These are phyloP conservation scores for Fusarium drepaniforme DNA, from an alignment of 2,329 filamentous ascomycete species.

Conservation along the genomic window DNA sequence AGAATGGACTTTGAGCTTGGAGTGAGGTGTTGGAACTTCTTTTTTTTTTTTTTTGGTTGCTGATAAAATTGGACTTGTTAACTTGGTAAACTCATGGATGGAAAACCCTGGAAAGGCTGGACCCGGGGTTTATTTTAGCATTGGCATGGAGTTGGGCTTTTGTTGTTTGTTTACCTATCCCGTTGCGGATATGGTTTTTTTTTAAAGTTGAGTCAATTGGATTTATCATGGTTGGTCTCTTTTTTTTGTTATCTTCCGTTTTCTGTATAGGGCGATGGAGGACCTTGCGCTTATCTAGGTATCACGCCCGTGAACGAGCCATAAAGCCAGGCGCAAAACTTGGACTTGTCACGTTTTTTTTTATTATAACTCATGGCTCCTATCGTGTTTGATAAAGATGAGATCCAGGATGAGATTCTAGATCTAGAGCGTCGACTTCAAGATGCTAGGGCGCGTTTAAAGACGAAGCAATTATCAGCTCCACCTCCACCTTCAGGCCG, in stretches of 20 bases:
- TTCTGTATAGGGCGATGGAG: constrained; percentile 14
- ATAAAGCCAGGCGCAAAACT: constrained; percentile 6
- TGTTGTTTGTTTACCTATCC: not conserved
- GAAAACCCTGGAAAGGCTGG: constrained; percentile 1
- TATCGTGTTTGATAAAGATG: constrained; percentile 32
- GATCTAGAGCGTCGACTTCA: constrained; percentile 67
- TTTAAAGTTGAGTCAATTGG: constrained; percentile 19
- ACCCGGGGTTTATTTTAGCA: constrained; percentile 17
- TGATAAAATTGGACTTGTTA: constrained; percentile 21
- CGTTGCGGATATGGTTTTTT: constrained; percentile 17
- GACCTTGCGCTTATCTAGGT: constrained; percentile 35
- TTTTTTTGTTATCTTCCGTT: constrained; percentile 29
- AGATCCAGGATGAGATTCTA: constrained; percentile 67
- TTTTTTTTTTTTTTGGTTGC: constrained; percentile 9
- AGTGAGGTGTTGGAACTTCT: constrained; percentile 33
- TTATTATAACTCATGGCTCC: constrained; percentile 42
- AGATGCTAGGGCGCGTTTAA: constrained; percentile 59
- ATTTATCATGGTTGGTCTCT: constrained; percentile 31
- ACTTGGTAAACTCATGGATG: not conserved
- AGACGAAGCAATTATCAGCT: constrained; percentile 36
- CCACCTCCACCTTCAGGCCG: constrained; percentile 24
- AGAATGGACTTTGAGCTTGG: constrained; percentile 14
- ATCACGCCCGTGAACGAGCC: constrained; percentile 9
- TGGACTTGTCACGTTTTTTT: constrained; percentile 7
- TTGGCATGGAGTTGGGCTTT: constrained; percentile 43